Percentiles rank a stretch among this genome's conserved stretches.
Conservation (phyloP, 2,329 filamentous ascomycete genomes). For the Colletotrichum camelliae region DNA sequence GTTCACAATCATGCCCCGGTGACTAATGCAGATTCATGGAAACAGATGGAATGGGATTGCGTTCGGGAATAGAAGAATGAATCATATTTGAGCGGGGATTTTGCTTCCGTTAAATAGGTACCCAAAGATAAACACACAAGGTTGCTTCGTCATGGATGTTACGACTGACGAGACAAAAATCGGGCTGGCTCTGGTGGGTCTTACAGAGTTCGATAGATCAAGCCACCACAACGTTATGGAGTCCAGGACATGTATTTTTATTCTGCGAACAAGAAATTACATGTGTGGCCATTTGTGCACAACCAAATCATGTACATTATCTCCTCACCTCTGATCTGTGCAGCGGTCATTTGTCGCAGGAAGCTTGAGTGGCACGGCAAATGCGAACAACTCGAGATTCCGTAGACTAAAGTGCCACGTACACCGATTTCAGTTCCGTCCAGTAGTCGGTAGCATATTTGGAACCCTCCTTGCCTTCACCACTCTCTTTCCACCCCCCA, state of each 20-base stretch:
- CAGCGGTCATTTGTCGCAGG: neutral
- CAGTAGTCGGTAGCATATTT: conserved; percentile 4
- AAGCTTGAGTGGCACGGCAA: neutral
- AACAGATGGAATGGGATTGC: neutral
- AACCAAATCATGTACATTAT: neutral
- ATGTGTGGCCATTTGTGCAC: neutral
- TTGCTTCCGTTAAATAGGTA: neutral
- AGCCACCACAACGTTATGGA: too few relatives aligned
- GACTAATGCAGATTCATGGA: neutral
- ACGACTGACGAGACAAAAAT: too few relatives aligned
- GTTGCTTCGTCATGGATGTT: too few relatives aligned
- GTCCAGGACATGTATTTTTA: neutral
- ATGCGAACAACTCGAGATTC: neutral
- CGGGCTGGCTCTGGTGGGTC: too few relatives aligned
- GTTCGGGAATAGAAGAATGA: neutral
- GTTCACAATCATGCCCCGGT: neutral
- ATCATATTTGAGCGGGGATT: neutral
- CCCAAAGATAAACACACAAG: neutral
- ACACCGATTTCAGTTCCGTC: neutral
- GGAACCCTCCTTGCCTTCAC: neutral
- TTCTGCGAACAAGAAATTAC: neutral
- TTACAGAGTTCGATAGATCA: too few relatives aligned
- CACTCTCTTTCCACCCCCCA: conserved; percentile 5
- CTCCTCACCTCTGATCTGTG: neutral
- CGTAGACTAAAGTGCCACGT: neutral